Evolutionary conservation across 2,329 filamentous ascomycete species (phyloP).

Genomic region (Orbilia blumenaviensis): DNA sequence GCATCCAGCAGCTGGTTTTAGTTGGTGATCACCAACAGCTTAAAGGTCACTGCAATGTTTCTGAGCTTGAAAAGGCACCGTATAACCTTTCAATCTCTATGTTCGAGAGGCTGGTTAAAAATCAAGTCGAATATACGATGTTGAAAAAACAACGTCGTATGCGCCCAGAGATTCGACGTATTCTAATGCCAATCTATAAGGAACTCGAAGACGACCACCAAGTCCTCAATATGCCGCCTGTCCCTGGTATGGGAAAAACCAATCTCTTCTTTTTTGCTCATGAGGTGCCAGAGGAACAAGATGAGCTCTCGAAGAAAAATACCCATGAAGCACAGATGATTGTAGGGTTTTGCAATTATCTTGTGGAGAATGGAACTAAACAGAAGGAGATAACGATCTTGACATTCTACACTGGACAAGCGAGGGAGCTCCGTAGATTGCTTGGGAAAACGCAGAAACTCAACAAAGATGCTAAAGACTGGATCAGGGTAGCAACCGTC

Average conservation of each 20-base stretch:
- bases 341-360: slow-evolving; percentile 74
- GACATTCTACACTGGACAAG: slow-evolving; percentile 88
- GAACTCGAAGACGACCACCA: slow-evolving; percentile 67
- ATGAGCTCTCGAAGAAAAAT: slow-evolving; percentile 75
- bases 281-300: slow-evolving; percentile 63
- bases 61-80: slow-evolving; percentile 68
- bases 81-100: slow-evolving; percentile 77
- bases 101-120: slow-evolving; percentile 79
- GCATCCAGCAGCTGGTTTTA: slow-evolving; percentile 67
- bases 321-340: slow-evolving; percentile 78
- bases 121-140: slow-evolving; percentile 71
- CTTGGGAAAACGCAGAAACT: slow-evolving; percentile 62
- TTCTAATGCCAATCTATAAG: slow-evolving; percentile 66
- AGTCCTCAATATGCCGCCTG: slow-evolving; percentile 66
- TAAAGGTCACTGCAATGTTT: slow-evolving; percentile 73
- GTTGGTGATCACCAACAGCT: slow-evolving; percentile 85
- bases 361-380: slow-evolving; percentile 73
- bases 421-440: slow-evolving; percentile 69
- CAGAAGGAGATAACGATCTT: slow-evolving; percentile 76
- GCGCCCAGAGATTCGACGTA: slow-evolving; percentile 72
- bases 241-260: slow-evolving; percentile 71
- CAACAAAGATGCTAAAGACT: slow-evolving; percentile 56
- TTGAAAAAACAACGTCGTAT: slow-evolving; percentile 75
- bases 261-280: slow-evolving; percentile 67
- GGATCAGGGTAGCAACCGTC: slow-evolving; percentile 76